Evolutionary conservation across 169 alveolate genomes (phyloP).

Genomic region (Cyclospora cayetanensis): DNA sequence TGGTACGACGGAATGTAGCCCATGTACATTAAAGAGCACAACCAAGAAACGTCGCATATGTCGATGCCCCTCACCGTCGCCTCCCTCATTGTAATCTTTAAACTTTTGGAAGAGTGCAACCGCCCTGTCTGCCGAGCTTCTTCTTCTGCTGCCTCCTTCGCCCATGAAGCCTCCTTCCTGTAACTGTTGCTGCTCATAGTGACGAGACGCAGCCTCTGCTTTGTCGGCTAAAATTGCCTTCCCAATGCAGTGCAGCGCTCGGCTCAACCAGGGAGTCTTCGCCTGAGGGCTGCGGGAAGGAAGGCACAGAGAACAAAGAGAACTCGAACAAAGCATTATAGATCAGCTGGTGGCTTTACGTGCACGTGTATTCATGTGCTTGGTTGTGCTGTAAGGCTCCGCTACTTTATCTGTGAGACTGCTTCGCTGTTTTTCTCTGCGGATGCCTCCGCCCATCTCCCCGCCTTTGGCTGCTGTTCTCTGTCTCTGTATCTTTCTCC

Average conservation of each 20-base stretch:
- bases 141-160: constrained; percentile 71
- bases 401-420: too few species aligned
- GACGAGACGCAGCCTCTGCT: constrained; percentile 86
- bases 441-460: not conserved
- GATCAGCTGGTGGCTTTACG: not conserved
- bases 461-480: not conserved
- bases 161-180: constrained; percentile 39
- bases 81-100: constrained; percentile 81
- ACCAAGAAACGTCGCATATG: not conserved
- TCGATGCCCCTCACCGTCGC: constrained; percentile 35
- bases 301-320: not conserved
- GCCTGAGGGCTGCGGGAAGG: not conserved
- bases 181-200: constrained; percentile 80
- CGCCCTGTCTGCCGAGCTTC: constrained; percentile 88
- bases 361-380: not conserved
- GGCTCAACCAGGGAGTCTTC: constrained; percentile 82
- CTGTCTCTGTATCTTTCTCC: not conserved
- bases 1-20: too few species aligned
- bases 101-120: constrained; percentile 89
- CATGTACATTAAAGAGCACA: constrained; percentile 70
- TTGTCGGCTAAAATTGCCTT: constrained; percentile 85
- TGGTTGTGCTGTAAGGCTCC: too few species aligned
- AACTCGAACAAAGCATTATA: not conserved
- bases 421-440: too few species aligned
- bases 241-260: constrained; percentile 86